A percentile compares a stretch with the other conserved stretches of the same genome.
These are phyloP conservation scores for Dioscorea dumetorum DNA, from an alignment of 106 monocot species.

Conservation along the genomic window DNA sequence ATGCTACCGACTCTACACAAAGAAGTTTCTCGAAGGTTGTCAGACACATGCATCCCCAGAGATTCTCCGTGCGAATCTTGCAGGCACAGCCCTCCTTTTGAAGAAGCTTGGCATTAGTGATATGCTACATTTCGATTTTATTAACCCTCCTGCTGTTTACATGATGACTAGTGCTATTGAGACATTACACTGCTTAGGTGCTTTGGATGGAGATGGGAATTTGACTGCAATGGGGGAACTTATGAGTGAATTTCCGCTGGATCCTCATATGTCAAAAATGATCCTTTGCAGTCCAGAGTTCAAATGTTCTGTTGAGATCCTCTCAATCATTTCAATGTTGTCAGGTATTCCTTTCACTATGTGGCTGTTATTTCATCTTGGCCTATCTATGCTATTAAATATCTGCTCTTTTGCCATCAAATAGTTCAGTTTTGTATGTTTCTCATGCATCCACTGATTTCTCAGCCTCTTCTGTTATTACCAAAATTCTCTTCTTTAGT, in stretches of 20 bases:
- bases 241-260: conserved; percentile 71
- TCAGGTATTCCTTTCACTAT: conserved; percentile 23
- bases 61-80: conserved; percentile 65
- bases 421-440: background rate
- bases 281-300: conserved; percentile 48
- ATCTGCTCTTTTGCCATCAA: no score
- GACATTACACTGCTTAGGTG: conserved; percentile 52
- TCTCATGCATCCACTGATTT: conserved; percentile 72
- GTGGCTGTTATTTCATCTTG: no score
- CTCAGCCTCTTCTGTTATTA: conserved; percentile 73
- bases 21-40: conserved; percentile 52
- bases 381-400: no score
- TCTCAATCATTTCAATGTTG: conserved; percentile 64
- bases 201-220: conserved; percentile 70
- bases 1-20: conserved; percentile 74
- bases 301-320: conserved; percentile 65
- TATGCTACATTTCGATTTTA: conserved; percentile 73
- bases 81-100: conserved; percentile 50
- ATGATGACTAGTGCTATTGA: conserved; percentile 64
- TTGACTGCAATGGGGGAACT: conserved; percentile 51
- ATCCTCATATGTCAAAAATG: conserved; percentile 78
- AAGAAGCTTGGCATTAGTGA: conserved; percentile 76
- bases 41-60: conserved; percentile 71
- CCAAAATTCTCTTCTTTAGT: conserved; percentile 49
- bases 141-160: conserved; percentile 74